Evolutionary conservation across 2,329 filamentous ascomycete genomes (phyloP).

Genomic region (Verticillium isaacii): DNA sequence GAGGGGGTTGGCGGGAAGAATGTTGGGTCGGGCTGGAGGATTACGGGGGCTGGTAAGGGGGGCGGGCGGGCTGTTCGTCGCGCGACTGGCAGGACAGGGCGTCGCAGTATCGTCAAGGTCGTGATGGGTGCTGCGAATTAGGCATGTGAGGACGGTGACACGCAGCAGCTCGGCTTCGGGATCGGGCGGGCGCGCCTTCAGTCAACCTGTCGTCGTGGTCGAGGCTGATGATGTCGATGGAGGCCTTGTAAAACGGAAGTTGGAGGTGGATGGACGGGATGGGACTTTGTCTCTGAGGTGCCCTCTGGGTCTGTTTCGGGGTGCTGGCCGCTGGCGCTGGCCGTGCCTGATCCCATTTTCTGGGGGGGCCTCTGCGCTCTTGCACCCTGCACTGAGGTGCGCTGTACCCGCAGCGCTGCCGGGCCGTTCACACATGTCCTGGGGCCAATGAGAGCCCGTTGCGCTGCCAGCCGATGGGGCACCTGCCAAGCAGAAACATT

Average conservation of each 20-base stretch:
- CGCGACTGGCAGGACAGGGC: background rate
- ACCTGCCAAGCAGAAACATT: background rate
- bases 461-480: background rate
- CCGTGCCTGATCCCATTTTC: background rate
- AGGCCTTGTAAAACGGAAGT: background rate
- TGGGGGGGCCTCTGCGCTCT: background rate
- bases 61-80: background rate
- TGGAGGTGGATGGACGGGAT: background rate
- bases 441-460: background rate
- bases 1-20: conserved; percentile 5
- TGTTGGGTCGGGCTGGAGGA: background rate
- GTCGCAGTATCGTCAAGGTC: background rate
- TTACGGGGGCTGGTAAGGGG: conserved; percentile 1
- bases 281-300: background rate
- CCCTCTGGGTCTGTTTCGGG: background rate
- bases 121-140: background rate
- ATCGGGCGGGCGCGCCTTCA: background rate
- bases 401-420: background rate
- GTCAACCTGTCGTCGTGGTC: background rate
- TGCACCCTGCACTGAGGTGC: background rate
- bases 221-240: background rate
- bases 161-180: background rate
- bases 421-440: background rate
- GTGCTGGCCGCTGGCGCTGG: background rate
- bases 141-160: background rate